Evolutionary conservation across 202 grass and related monocot species (phyloP).

Genomic region (Hordeum pubiflorum): DNA sequence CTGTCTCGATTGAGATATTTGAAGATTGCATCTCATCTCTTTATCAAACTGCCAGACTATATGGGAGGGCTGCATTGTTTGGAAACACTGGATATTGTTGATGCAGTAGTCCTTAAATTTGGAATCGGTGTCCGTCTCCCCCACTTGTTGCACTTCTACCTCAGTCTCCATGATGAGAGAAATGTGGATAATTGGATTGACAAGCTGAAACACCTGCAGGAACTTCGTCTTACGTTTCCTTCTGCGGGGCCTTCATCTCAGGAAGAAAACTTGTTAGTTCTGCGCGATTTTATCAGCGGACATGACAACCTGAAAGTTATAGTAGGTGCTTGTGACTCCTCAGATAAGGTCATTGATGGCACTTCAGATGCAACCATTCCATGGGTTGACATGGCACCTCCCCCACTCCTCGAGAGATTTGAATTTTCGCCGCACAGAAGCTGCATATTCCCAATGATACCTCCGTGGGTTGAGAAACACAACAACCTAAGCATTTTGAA

Average conservation of each 20-base stretch:
- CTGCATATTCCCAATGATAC: neutral
- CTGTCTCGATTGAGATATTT: conserved; percentile 16
- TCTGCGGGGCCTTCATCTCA: too few species aligned
- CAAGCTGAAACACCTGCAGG: neutral
- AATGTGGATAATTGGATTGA: too few species aligned
- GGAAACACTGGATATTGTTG: neutral
- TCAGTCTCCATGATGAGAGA: neutral
- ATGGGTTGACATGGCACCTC: neutral
- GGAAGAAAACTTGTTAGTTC: too few species aligned
- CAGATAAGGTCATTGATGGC: too few species aligned
- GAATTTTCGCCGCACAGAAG: neutral
- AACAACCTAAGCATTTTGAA: neutral
- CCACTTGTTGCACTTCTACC: neutral
- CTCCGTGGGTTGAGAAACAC: neutral
- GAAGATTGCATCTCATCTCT: neutral
- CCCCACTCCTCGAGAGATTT: neutral
- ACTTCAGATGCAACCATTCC: neutral
- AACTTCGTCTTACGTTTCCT: neutral
- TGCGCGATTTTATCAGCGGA: neutral
- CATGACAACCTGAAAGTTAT: neutral
- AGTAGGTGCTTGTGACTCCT: neutral
- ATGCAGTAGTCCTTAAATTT: neutral
- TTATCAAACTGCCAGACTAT: neutral
- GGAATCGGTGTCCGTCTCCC: neutral
- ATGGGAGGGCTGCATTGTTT: neutral